Evolutionary conservation across 495 filamentous ascomycete genomes (phyloP), one percentile per base, ranked within the genome.

Genomic region (Aspergillus sparsus): DNA sequence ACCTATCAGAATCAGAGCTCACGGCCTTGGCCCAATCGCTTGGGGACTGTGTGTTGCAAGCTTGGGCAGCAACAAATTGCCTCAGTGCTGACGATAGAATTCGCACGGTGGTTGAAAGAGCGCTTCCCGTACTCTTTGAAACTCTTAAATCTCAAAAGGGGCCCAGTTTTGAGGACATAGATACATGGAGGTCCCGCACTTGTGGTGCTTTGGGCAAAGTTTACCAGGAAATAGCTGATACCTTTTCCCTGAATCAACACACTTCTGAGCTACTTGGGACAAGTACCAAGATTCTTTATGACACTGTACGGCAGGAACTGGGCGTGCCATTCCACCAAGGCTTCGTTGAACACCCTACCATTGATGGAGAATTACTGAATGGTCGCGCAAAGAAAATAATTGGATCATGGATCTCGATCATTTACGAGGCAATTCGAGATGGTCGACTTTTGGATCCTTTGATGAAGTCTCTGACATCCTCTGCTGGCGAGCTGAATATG

Each of bases 71-170:
- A 15, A 69, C 66, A 2, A 66, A 60, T 33, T 55, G 63, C 13
- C 49, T 71, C 2, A 85, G 86, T 57, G 80, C 65, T 49, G 76
- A 68, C 57, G 86, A 83, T 80, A 58, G 66, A 8, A 53, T 57
- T 27, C 27, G 55, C n/a, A 54, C 41, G 13, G 53, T 61, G n/a
- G 54, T 64, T 6, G 55, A 69, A 15, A 47, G 41, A 13, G 55
- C 61, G 0, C 35, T 69, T 5, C 55, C 66, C 7, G 50, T 57
- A 4, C 49, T 66, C 10, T 34, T 66, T 2, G 37, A 62, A 6
- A 57, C n/a, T 8, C 27, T 54, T 10, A 53, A 61, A 21, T 18
- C 37, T 5, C 36, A 36, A n/a, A 31, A 41, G 0, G 44, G 49
- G 11, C 46, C 35, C 7, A 41, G 55, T 11, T 55, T 65, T 2